Percentiles rank a stretch among this genome's conserved stretches.
Evolutionary conservation across 164 flowering plant genomes (phyloP).

Genomic region (Magnolia sinica): DNA sequence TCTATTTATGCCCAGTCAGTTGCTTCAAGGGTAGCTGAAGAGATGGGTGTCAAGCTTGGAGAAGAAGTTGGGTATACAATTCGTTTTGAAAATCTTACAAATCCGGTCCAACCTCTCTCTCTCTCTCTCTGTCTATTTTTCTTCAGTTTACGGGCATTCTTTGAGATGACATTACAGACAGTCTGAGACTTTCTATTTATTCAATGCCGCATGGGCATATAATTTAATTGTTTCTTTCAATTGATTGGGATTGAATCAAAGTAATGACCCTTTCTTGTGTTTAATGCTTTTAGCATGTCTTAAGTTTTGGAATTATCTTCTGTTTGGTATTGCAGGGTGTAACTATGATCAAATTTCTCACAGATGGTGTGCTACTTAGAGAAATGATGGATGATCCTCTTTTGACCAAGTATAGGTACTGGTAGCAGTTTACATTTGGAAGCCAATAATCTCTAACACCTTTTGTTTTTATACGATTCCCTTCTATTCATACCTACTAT

Average conservation of each 20-base stretch:
- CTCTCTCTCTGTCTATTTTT: neutral
- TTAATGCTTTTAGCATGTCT: neutral
- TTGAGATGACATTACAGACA: neutral
- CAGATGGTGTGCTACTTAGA: conserved; percentile 89
- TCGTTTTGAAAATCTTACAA: conserved; percentile 84
- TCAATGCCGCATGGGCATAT: neutral
- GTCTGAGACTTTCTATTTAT: neutral
- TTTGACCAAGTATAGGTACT: conserved; percentile 82
- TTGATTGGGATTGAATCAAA: neutral
- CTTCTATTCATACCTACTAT: no score
- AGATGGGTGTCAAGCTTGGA: conserved; percentile 95
- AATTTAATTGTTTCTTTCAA: neutral
- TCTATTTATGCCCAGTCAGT: conserved; percentile 47
- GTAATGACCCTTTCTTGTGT: neutral
- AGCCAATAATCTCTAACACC: no score
- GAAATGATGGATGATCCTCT: conserved; percentile 99
- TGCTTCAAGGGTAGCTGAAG: conserved; percentile 94
- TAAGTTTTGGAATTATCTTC: neutral
- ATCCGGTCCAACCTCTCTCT: conserved; percentile 36
- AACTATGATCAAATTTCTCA: conserved; percentile 84
- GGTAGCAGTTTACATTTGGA: conserved; percentile 4
- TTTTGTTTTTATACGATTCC: neutral
- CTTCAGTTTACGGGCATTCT: conserved; percentile 2
- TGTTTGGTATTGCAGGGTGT: conserved; percentile 56
- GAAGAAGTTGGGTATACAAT: conserved; percentile 97